Base-by-base conservation (phyloP, 1,139 yeast genomes). In the Saccharomycopsis phalli region DNA sequence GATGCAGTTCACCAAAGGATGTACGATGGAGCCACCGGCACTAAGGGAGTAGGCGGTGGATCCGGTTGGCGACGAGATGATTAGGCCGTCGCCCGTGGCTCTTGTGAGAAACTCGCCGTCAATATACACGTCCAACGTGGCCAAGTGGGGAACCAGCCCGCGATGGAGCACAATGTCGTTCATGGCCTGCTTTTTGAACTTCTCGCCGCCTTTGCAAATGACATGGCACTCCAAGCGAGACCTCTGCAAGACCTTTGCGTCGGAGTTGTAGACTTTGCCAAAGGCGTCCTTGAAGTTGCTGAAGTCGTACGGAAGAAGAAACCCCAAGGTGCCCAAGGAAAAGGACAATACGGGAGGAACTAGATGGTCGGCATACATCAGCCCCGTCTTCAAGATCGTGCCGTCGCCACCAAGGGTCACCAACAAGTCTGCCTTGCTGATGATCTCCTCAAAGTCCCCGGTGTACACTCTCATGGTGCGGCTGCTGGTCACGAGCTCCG, bases 341-440 rank as follows among this genome's bases (percentile, higher is more conserved):
- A 86, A 87, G 32, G 94, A 79, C 38, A 88, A 62, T 0, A 88
- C 83, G 0, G 97, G 98, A 1, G 96, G 95, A 2, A 86, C 94
- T 34, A 62, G 62, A 5, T 68, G 68, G 52, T 76, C 76, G 46
- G 76, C 76, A 56, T 88, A 88, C 49, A 67, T 53, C 6, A 77
- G 67, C 0, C 73, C 71, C 0, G 88, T 91, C 46, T 82, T 71
- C 36, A 88, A 61, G 47, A 88, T 86, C 0, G 97, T 88, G 8
- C 97, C 98, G 57, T 88, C 98, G 10, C 98, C 98, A 7, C 97
- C 97, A 29, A 88, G 60, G 0, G 96, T 83, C 11, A 88, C 86
- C 33, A 88, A 62, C 36, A 87, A 59, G 54, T 88, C 97, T 0
- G 76, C 61, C 44, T 66, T 66, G 3, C 57, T 50, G 2, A 76